phyloP scores from a whole-genome alignment of 805 yeast species.

The Wickerhamiella kurtzmanii region DNA sequence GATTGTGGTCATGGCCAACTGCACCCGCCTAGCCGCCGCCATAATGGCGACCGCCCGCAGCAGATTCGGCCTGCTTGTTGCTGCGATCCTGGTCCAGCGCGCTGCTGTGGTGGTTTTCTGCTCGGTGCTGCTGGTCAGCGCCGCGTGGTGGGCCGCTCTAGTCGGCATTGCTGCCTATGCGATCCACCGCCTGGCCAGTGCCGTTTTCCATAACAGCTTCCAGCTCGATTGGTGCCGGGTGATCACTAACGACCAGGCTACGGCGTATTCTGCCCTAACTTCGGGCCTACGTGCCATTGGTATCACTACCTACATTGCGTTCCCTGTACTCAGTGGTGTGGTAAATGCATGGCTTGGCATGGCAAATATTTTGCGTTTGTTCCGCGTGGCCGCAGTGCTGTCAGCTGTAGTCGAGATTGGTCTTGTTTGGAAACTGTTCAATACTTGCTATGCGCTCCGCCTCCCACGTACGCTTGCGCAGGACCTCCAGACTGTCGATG shows the following conservation, averaged over 20 bases:
- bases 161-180: not conserved
- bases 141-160: not conserved
- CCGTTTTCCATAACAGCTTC: slow-evolving; percentile 10
- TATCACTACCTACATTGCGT: slow-evolving; percentile 5
- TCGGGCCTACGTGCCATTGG: slow-evolving; percentile 9
- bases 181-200: not conserved
- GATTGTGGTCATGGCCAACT: not conserved
- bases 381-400: slow-evolving; percentile 6
- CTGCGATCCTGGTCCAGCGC: not conserved
- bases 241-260: slow-evolving; percentile 17
- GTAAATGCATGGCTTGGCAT: slow-evolving; percentile 5
- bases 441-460: slow-evolving; percentile 19
- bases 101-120: not conserved
- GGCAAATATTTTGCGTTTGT: slow-evolving; percentile 2
- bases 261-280: slow-evolving; percentile 10
- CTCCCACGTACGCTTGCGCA: slow-evolving; percentile 12
- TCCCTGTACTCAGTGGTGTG: slow-evolving; percentile 11
- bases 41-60: not conserved
- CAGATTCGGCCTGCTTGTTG: not conserved
- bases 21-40: not conserved
- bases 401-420: slow-evolving; percentile 13
- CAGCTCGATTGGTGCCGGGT: slow-evolving; percentile 19
- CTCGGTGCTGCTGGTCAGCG: not conserved
- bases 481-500: not conserved
- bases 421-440: slow-evolving; percentile 15